Conservation (phyloP, 441 rosid species). For the Pelargonium cotyledonis region DNA sequence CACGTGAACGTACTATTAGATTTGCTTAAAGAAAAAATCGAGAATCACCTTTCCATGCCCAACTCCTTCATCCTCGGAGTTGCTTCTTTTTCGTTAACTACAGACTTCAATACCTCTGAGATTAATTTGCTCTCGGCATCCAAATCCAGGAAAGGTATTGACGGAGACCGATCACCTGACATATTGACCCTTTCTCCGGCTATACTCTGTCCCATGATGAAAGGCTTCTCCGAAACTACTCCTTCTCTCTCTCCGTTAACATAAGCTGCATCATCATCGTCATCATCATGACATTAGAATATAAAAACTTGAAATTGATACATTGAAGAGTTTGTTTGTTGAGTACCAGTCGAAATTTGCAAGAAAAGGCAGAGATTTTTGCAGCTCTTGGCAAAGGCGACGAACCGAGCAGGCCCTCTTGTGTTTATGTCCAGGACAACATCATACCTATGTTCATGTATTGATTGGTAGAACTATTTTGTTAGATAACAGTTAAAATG, state of each 20-base stretch:
- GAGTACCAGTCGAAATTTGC: conserved; percentile 2
- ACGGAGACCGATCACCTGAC: background rate
- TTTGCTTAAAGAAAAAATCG: background rate
- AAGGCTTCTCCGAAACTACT: conserved; percentile 28
- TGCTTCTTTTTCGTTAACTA: conserved; percentile 16
- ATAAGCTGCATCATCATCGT: conserved; percentile 22
- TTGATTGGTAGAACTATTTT: background rate
- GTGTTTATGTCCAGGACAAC: background rate
- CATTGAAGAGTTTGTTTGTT: background rate
- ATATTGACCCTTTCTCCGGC: conserved; percentile 2
- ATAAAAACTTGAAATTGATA: too few relatives aligned
- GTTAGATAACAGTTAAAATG: too few relatives aligned
- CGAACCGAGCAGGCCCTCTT: background rate
- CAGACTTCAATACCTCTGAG: conserved; percentile 11
- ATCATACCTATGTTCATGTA: background rate
- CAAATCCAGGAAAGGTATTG: conserved; percentile 21
- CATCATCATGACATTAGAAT: background rate
- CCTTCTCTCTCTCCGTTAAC: conserved; percentile 33
- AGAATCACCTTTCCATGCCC: conserved; percentile 2
- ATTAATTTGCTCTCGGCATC: conserved; percentile 29
- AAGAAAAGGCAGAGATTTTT: conserved; percentile 1
- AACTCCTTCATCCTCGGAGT: conserved; percentile 1
- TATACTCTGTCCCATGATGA: conserved; percentile 14
- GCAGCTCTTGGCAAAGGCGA: conserved; percentile 1
- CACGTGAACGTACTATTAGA: too few relatives aligned